phyloP scores from a whole-genome alignment of 768 basidiomycete genomes.

The Lactarius tabidus region DNA sequence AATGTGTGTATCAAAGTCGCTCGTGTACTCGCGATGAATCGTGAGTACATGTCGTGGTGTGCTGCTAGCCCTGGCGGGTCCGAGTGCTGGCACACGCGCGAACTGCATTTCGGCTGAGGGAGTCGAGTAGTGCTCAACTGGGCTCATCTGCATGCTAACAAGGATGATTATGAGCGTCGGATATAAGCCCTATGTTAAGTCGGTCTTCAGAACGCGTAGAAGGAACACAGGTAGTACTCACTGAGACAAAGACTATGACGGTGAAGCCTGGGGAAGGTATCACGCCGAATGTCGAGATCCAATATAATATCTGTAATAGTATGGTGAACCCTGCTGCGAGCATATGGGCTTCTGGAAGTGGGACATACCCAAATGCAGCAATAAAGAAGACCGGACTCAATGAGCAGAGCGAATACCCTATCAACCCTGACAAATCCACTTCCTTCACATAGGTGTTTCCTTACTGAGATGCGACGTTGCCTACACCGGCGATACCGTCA shows the following conservation, averaged over 20 bases:
- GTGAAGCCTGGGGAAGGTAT: constrained; percentile 5
- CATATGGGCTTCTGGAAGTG: not conserved
- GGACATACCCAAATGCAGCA: constrained; percentile 14
- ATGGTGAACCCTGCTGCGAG: not conserved
- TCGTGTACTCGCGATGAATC: constrained; percentile 2
- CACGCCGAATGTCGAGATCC: not conserved
- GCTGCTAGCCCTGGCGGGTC: not conserved
- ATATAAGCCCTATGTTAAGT: constrained; percentile 1
- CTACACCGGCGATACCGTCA: not conserved
- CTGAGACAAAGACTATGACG: constrained; percentile 6
- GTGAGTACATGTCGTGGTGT: not conserved
- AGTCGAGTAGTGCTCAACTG: constrained; percentile 7
- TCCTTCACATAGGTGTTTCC: not conserved
- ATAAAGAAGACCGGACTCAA: constrained; percentile 18
- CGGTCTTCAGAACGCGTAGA: not conserved
- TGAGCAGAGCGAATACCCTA: constrained; percentile 12
- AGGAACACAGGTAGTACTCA: too few species aligned
- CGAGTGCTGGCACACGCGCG: not conserved
- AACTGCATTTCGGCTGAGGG: constrained; percentile 8
- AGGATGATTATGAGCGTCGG: constrained; percentile 17
- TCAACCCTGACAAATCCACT: constrained; percentile 3
- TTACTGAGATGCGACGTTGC: not conserved
- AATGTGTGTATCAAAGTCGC: constrained; percentile 2
- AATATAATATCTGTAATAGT: not conserved
- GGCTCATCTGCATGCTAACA: too few species aligned